Evolutionary conservation across 768 basidiomycete species (phyloP).

Genomic region (Tulasnella sp.): DNA sequence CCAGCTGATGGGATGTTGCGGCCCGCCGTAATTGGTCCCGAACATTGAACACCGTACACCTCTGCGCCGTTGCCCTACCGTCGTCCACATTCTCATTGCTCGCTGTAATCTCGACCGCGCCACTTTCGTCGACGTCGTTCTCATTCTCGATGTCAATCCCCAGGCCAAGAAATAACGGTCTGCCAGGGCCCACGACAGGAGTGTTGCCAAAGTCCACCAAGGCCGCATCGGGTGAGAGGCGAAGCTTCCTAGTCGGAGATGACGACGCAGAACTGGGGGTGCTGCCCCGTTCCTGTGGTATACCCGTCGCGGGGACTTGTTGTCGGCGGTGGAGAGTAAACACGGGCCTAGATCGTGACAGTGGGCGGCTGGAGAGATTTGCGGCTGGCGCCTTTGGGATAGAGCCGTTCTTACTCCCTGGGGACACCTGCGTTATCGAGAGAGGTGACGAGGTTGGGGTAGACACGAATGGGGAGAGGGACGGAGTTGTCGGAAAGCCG

Average conservation of each 20-base stretch:
- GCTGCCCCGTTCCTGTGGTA: background rate
- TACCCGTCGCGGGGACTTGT: background rate
- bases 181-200: conserved; percentile 4
- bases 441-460: conserved; percentile 1
- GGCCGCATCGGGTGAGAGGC: background rate
- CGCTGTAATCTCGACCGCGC: no score
- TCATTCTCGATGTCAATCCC: conserved; percentile 1
- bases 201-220: background rate
- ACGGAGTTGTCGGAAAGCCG: conserved; percentile 6
- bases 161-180: conserved; percentile 6
- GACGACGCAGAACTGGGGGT: no score
- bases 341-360: background rate
- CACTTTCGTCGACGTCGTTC: no score
- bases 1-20: no score
- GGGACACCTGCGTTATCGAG: background rate
- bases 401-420: background rate
- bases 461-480: background rate
- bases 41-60: no score
- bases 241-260: no score
- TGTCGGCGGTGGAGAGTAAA: conserved; percentile 6
- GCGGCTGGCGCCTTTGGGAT: background rate
- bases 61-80: no score
- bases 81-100: no score
- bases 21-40: no score
- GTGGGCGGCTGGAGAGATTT: background rate